Percentiles rank a stretch among this genome's conserved stretches.
Evolutionary conservation across 306 rosid genomes (phyloP).

Genomic region (Prunus campanulata): DNA sequence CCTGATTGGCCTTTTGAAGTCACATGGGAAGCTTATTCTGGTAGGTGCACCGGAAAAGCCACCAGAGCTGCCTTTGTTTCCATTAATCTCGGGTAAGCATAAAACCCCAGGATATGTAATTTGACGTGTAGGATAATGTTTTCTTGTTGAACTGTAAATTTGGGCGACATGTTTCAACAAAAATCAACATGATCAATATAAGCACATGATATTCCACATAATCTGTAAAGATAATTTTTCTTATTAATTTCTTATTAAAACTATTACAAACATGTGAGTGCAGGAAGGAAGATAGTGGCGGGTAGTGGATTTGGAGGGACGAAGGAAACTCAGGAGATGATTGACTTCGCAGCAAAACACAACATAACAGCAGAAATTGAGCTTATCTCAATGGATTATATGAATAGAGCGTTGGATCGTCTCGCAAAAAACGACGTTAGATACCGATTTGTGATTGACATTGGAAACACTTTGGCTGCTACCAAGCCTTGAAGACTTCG

Average conservation of each 20-base stretch:
- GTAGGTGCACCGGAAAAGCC: constrained; percentile 40
- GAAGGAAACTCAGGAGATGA: constrained; percentile 41
- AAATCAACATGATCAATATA: too few relatives aligned
- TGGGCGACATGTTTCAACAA: too few relatives aligned
- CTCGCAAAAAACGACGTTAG: constrained; percentile 43
- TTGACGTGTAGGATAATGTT: too few relatives aligned
- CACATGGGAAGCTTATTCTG: constrained; percentile 48
- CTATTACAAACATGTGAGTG: not conserved
- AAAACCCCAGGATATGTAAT: not conserved
- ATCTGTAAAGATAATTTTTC: too few relatives aligned
- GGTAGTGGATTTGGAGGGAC: constrained; percentile 36
- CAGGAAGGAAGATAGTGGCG: constrained; percentile 41
- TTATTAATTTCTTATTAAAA: too few relatives aligned
- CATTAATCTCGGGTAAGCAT: constrained; percentile 11
- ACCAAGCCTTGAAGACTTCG: not conserved
- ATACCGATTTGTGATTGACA: constrained; percentile 50
- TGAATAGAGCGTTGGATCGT: constrained; percentile 51
- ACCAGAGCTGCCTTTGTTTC: constrained; percentile 21
- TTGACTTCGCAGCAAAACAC: constrained; percentile 56
- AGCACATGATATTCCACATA: too few relatives aligned
- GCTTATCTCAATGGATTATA: constrained; percentile 38
- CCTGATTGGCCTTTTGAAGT: constrained; percentile 33
- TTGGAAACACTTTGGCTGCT: constrained; percentile 20
- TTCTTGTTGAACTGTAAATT: too few relatives aligned
- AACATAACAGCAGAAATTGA: constrained; percentile 45